Base-by-base conservation (phyloP, 2,329 filamentous ascomycete species). In the Pseudonectria buxi region DNA sequence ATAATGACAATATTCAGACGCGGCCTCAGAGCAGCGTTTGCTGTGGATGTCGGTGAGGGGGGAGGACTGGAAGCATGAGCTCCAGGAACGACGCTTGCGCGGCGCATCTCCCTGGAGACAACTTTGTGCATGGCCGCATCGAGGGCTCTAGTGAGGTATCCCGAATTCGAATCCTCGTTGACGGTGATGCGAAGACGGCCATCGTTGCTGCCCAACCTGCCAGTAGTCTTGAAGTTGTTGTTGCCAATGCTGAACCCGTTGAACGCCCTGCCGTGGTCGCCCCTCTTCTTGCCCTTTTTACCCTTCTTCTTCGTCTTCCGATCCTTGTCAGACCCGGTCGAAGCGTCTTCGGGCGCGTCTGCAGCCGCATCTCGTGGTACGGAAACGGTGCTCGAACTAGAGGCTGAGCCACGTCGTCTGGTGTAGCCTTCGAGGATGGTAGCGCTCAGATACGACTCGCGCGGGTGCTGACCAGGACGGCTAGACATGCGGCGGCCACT, bases 1-100 rank as follows among this genome's bases (percentile, higher is more conserved):
- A 88, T 87, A 49, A 90, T 81, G 18, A 88, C 83, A 35, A 92
- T 83, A 55, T 88, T 89, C 30, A 92, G 64, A 9, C 56, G 65
- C 2, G 78, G 71, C n/a, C 57, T 59, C 14, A 55, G 58, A 10
- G 44, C 52, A 1, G 53, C 47, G 3, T 54, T 46, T 7, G 54
- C 53, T 4, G 57, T 59, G 3, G 55, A 56, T 1, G 55, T 53
- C 4, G 61, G 59, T 1, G 60, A 58, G 5, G 50, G 34, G 14
- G 35, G 45, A 18, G 36, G 37, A 15, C 41, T 3, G 40, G 37
- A 7, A 49, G 36, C n/a, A 40, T 41, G 6, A 40, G 40, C 26
- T 40, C 28, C 7, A 35, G 39, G 6, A 25, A 32, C 32, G n/a
- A 37, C 24, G 35, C 37, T 10, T 13, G 32, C 9, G 18, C 36